These are phyloP conservation scores for Colletotrichum abscissum DNA, from an alignment of 2,329 filamentous ascomycete genomes.

Conservation along the genomic window DNA sequence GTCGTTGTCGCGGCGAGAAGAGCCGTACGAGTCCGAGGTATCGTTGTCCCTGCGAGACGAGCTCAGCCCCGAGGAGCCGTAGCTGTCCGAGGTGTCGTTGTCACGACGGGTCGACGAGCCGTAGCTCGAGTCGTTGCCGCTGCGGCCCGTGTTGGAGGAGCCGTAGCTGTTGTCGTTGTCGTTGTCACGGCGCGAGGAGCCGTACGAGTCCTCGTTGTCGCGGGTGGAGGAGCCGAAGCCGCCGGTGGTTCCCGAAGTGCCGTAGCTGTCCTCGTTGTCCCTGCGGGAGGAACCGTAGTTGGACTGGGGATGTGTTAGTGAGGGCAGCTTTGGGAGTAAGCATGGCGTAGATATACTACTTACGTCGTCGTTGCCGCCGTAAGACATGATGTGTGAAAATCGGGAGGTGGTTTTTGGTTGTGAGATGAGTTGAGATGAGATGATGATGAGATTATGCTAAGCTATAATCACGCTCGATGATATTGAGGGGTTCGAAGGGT, in stretches of 20 bases:
- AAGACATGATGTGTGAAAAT: slow-evolving; percentile 53
- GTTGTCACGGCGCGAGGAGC: slow-evolving; percentile 36
- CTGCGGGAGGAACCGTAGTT: slow-evolving; percentile 36
- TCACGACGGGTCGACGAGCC: slow-evolving; percentile 37
- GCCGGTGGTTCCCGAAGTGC: slow-evolving; percentile 36
- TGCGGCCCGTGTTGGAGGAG: slow-evolving; percentile 32
- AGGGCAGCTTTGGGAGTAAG: not conserved
- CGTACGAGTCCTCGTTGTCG: slow-evolving; percentile 36
- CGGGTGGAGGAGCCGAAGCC: slow-evolving; percentile 36
- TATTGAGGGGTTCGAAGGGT: not conserved
- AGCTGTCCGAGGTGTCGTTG: slow-evolving; percentile 22
- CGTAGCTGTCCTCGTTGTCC: slow-evolving; percentile 37
- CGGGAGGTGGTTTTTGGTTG: not conserved
- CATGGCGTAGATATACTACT: slow-evolving; percentile 24
- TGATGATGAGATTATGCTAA: slow-evolving; percentile 6
- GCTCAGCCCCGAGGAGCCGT: slow-evolving; percentile 24
- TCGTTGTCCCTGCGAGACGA: slow-evolving; percentile 38
- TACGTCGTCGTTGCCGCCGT: slow-evolving; percentile 54
- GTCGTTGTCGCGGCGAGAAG: slow-evolving; percentile 31
- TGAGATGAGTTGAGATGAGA: not conserved
- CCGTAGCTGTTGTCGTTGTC: slow-evolving; percentile 37
- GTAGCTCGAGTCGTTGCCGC: slow-evolving; percentile 37
- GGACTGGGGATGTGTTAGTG: slow-evolving; percentile 37
- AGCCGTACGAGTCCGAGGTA: not conserved
- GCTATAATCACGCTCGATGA: not conserved